Percentiles rank a stretch among this genome's conserved stretches.
These are phyloP conservation scores for Trichoderma aggressivum DNA, from an alignment of 2,329 filamentous ascomycete species.

Conservation along the genomic window DNA sequence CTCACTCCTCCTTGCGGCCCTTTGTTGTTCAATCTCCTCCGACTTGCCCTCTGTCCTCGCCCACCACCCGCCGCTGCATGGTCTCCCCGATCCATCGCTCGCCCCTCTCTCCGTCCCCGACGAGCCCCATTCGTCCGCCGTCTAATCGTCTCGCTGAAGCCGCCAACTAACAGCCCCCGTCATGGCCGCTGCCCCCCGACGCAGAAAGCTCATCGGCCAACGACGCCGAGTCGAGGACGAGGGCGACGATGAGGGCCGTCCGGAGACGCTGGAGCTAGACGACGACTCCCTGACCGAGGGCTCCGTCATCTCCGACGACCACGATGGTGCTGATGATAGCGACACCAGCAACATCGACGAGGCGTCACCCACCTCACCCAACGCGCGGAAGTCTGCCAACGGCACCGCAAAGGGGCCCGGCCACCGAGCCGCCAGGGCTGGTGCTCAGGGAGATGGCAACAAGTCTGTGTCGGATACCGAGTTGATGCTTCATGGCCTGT, in stretches of 20 bases:
- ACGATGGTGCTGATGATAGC: slow-evolving; percentile 57
- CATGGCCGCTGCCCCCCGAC: slow-evolving; percentile 46
- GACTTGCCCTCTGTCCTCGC: slow-evolving; percentile 5
- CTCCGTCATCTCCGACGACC: slow-evolving; percentile 60
- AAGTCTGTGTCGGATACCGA: slow-evolving; percentile 51
- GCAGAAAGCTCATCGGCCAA: slow-evolving; percentile 64
- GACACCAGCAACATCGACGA: slow-evolving; percentile 63
- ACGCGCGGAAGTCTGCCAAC: slow-evolving; percentile 41
- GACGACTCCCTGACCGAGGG: slow-evolving; percentile 66
- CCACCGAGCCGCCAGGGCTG: slow-evolving; percentile 34
- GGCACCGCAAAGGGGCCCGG: slow-evolving; percentile 37
- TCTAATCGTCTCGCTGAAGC: slow-evolving; percentile 27
- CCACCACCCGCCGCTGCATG: slow-evolving; percentile 28
- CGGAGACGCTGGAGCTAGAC: slow-evolving; percentile 55
- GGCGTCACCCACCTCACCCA: slow-evolving; percentile 48
- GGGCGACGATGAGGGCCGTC: slow-evolving; percentile 63
- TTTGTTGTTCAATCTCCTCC: slow-evolving; percentile 10
- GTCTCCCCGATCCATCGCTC: slow-evolving; percentile 27
- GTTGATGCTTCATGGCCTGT: slow-evolving; percentile 55
- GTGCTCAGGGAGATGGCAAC: slow-evolving; percentile 33
- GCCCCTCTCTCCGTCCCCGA: slow-evolving; percentile 27
- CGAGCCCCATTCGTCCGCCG: slow-evolving; percentile 30
- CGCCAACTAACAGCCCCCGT: slow-evolving; percentile 23
- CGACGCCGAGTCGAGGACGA: slow-evolving; percentile 68
- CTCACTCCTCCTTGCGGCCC: slow-evolving; percentile 9